Evolutionary conservation across 129 eudicot genomes (phyloP).

Genomic region (Arctium lappa): DNA sequence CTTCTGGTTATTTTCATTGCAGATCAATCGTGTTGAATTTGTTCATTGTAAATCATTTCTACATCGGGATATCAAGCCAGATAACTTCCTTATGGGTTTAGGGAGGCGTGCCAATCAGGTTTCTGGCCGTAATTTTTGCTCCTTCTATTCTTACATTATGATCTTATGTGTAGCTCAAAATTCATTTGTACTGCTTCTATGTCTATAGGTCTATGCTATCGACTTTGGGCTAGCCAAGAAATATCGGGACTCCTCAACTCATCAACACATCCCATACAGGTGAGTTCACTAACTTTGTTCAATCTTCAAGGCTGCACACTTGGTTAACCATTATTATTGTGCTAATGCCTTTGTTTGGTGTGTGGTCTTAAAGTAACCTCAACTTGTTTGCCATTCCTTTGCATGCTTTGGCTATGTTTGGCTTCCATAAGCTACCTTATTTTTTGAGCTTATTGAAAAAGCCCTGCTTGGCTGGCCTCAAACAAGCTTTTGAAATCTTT

Average conservation of each 20-base stretch:
- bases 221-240: constrained; percentile 98
- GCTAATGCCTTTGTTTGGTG: too few species aligned
- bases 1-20: neutral
- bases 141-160: neutral
- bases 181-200: constrained; percentile 3
- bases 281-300: constrained; percentile 8
- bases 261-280: constrained; percentile 97
- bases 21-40: constrained; percentile 83
- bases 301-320: neutral
- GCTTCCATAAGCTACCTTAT: neutral
- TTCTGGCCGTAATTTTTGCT: neutral
- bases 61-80: constrained; percentile 92
- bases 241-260: constrained; percentile 83
- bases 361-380: neutral
- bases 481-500: neutral
- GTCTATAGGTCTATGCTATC: constrained; percentile 65
- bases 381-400: neutral
- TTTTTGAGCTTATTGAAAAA: neutral
- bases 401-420: neutral
- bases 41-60: constrained; percentile 78
- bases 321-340: neutral
- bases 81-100: constrained; percentile 94
- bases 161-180: neutral
- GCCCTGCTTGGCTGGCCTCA: neutral
- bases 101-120: constrained; percentile 97